phyloP scores from a whole-genome alignment of 192 early-diverging fungal species.

The Gigaspora rosea region DNA sequence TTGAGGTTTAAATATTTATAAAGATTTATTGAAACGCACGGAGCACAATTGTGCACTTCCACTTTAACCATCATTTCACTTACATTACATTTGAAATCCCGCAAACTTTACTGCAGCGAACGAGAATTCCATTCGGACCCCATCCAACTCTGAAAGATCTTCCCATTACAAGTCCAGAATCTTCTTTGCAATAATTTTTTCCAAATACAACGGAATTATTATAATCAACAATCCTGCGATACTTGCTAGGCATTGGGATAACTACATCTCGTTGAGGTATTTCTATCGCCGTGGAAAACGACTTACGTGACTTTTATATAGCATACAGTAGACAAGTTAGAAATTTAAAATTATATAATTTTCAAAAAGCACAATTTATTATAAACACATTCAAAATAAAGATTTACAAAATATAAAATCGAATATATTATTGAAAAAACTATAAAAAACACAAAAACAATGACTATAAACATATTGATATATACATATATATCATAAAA shows the following conservation, averaged over 20 bases:
- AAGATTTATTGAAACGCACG: neutral
- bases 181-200: neutral
- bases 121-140: conserved; percentile 74
- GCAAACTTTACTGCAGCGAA: conserved; percentile 53
- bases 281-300: neutral
- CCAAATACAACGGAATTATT: neutral
- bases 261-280: neutral
- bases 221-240: neutral
- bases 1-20: neutral
- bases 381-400: too few species aligned
- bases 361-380: too few species aligned
- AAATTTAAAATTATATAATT: too few species aligned
- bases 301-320: neutral
- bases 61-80: conserved; percentile 14
- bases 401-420: too few species aligned
- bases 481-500: too few species aligned
- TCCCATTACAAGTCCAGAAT: conserved; percentile 58
- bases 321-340: neutral
- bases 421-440: too few species aligned
- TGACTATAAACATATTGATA: too few species aligned
- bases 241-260: neutral
- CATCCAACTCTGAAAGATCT: conserved; percentile 85
- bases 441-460: too few species aligned
- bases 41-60: neutral
- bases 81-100: conserved; percentile 38